Evolutionary conservation across 768 basidiomycete genomes (phyloP).

Genomic region (Suillus paluster): DNA sequence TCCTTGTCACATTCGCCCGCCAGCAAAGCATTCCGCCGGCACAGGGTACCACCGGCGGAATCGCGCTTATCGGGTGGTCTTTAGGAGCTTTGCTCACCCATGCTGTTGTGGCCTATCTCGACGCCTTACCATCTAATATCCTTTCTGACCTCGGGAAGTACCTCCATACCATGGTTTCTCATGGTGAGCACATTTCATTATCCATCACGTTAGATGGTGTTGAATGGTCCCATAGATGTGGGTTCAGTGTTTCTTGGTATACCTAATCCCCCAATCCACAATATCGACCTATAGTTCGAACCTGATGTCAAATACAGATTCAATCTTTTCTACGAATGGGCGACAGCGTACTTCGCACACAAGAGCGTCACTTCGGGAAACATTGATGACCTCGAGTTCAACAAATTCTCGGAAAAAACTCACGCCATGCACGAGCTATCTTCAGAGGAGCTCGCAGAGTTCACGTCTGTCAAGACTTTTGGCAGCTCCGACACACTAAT

Average conservation of each 20-base stretch:
- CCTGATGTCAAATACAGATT: background rate
- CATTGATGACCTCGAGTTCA: conserved; percentile 8
- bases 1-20: no score
- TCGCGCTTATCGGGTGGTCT: no score
- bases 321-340: conserved; percentile 3
- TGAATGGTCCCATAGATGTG: background rate
- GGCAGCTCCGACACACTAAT: background rate
- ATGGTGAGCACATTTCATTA: background rate
- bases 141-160: no score
- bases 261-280: background rate
- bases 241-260: background rate
- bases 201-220: background rate
- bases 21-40: no score
- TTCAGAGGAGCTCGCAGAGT: conserved; percentile 1
- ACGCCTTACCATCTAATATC: no score
- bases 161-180: no score
- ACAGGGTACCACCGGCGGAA: no score
- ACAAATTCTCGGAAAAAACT: background rate
- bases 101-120: no score
- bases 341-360: conserved; percentile 6
- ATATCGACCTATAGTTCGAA: background rate
- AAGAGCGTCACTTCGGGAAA: conserved; percentile 1
- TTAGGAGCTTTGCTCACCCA: no score
- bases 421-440: conserved; percentile 1
- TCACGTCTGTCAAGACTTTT: conserved; percentile 6